Evolutionary conservation across 164 flowering plant genomes (phyloP).

Genomic region (grape (Vitis vinifera)): DNA sequence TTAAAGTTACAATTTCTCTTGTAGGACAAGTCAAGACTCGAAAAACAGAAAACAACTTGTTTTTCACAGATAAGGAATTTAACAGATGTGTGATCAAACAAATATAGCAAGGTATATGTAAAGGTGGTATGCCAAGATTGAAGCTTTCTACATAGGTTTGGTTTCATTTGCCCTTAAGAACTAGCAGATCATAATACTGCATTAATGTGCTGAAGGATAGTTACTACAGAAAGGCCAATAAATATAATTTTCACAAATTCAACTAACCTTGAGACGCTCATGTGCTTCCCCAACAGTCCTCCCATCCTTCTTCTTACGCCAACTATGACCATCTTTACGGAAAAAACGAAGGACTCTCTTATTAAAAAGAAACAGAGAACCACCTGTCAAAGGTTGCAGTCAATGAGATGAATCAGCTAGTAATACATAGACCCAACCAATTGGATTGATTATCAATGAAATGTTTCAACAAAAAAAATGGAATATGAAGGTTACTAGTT

Average conservation of each 20-base stretch:
- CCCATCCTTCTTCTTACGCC: slow-evolving; percentile 94
- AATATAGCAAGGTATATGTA: neutral
- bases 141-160: neutral
- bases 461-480: neutral
- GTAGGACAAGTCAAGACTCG: neutral
- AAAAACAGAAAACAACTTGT: neutral
- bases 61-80: neutral
- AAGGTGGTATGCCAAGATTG: neutral
- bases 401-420: neutral
- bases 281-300: slow-evolving; percentile 94
- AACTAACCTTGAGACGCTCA: slow-evolving; percentile 85
- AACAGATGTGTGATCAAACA: neutral
- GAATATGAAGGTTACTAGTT: slow-evolving; percentile 36
- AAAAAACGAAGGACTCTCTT: slow-evolving; percentile 83
- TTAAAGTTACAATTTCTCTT: neutral
- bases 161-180: neutral
- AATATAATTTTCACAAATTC: neutral
- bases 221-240: neutral
- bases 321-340: slow-evolving; percentile 85
- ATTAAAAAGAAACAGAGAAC: slow-evolving; percentile 91
- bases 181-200: neutral
- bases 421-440: neutral
- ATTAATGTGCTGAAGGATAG: too few relatives aligned
- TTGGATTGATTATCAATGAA: neutral
- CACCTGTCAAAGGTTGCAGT: slow-evolving; percentile 55